These are phyloP conservation scores for Gillenia trifoliata DNA, from an alignment of 306 rosid genomes.

Conservation along the genomic window DNA sequence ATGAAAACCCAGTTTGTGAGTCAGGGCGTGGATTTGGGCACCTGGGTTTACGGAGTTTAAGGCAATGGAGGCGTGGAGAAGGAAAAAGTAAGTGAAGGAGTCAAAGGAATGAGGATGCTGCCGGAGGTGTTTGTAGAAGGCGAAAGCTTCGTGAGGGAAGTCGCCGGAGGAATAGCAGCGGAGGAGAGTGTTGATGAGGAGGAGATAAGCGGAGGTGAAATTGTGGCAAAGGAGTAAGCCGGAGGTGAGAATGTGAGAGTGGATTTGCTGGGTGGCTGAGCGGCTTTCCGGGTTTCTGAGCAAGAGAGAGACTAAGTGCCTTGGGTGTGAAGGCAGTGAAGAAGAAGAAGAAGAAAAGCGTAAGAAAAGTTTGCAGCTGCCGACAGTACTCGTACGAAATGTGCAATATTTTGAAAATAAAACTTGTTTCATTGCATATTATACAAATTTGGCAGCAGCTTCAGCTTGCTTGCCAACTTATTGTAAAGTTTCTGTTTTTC, in stretches of 20 bases:
- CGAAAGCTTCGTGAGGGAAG: slow-evolving; percentile 43
- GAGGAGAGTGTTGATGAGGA: slow-evolving; percentile 53
- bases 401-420: no score
- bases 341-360: no score
- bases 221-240: slow-evolving; percentile 28
- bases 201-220: slow-evolving; percentile 12
- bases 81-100: slow-evolving; percentile 48
- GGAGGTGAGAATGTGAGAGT: slow-evolving; percentile 51
- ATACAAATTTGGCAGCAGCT: no score
- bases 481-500: no score
- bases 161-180: slow-evolving; percentile 37
- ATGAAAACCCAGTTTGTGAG: slow-evolving; percentile 56
- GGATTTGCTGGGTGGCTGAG: slow-evolving; percentile 40
- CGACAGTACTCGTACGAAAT: no score
- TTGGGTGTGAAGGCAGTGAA: slow-evolving; percentile 9
- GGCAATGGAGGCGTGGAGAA: slow-evolving; percentile 49
- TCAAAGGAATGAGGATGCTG: slow-evolving; percentile 24
- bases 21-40: slow-evolving; percentile 46
- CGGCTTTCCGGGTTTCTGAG: slow-evolving; percentile 33
- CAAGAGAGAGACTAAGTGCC: slow-evolving; percentile 44
- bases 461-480: no score
- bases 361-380: no score
- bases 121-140: slow-evolving; percentile 20
- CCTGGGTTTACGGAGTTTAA: slow-evolving; percentile 13
- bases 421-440: no score